These are phyloP conservation scores for Hypoxylon cercidicola DNA, from an alignment of 495 filamentous ascomycete genomes.

Conservation along the genomic window DNA sequence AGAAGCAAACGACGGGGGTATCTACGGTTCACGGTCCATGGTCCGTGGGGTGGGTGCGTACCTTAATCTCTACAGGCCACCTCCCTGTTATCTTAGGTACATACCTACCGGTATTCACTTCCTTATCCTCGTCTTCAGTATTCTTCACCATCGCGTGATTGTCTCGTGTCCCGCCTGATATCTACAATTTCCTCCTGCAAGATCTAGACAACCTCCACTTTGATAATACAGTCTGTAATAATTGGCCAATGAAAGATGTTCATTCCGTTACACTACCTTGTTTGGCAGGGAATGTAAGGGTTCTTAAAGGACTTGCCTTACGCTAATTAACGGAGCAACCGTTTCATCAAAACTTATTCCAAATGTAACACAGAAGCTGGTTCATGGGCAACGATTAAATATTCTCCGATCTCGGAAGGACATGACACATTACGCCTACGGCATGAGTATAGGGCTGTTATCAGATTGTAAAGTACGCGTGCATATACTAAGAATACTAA, in stretches of 20 bases:
- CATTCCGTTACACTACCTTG: not conserved
- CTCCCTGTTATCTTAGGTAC: not conserved
- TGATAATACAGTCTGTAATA: not conserved
- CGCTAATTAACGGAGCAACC: not conserved
- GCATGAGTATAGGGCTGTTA: too few species aligned
- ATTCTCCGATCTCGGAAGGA: too few species aligned
- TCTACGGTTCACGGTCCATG: too few species aligned
- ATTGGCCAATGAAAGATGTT: conserved; percentile 1
- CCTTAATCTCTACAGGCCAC: not conserved
- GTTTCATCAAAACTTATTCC: too few species aligned
- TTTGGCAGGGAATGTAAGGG: not conserved
- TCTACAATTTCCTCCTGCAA: conserved; percentile 18
- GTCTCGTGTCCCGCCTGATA: conserved; percentile 19
- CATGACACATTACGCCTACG: too few species aligned
- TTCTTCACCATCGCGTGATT: conserved; percentile 37
- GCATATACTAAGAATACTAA: too few species aligned
- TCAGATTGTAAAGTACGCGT: too few species aligned
- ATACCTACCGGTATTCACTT: not conserved
- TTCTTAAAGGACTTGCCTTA: too few species aligned
- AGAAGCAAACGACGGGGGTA: not conserved
- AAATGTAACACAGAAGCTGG: too few species aligned
- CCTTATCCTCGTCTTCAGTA: conserved; percentile 32
- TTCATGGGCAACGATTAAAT: too few species aligned
- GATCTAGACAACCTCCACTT: conserved; percentile 1
- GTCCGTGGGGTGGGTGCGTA: too few species aligned